These are phyloP conservation scores for Paecilomyces dactylethromorphus DNA, from an alignment of 2,329 filamentous ascomycete species.

Conservation along the genomic window DNA sequence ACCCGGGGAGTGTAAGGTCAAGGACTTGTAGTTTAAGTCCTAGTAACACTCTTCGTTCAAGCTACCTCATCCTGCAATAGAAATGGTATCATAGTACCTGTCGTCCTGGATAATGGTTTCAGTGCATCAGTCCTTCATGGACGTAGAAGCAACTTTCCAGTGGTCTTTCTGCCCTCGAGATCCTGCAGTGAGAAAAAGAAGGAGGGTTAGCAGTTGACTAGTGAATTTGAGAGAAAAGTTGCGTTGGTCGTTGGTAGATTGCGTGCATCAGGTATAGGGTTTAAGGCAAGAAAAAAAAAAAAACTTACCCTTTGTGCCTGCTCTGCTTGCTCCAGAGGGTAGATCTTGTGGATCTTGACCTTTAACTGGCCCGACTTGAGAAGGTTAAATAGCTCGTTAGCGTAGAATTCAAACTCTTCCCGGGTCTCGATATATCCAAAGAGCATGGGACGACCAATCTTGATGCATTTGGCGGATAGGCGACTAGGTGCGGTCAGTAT, in stretches of 20 bases:
- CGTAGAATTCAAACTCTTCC: conserved; percentile 66
- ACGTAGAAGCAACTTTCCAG: conserved; percentile 73
- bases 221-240: neutral
- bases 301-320: conserved; percentile 56
- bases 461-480: conserved; percentile 62
- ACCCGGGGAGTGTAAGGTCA: no score
- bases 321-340: conserved; percentile 66
- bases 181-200: conserved; percentile 41
- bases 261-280: neutral
- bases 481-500: conserved; percentile 8
- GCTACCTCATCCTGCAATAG: no score
- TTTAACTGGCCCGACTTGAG: conserved; percentile 64
- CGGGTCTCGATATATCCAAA: conserved; percentile 63
- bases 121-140: conserved; percentile 31
- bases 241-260: neutral
- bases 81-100: no score
- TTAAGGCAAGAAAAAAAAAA: neutral
- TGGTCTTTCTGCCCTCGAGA: conserved; percentile 74
- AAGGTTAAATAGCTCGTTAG: conserved; percentile 62
- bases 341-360: conserved; percentile 67
- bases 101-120: no score
- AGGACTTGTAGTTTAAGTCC: no score
- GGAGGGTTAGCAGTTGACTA: conserved; percentile 1
- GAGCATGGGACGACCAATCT: conserved; percentile 67
- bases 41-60: no score